A percentile compares a stretch with the other conserved stretches of the same genome.
Evolutionary conservation across 169 alveolate genomes (phyloP).

Genomic region (Eimeria acervulina): DNA sequence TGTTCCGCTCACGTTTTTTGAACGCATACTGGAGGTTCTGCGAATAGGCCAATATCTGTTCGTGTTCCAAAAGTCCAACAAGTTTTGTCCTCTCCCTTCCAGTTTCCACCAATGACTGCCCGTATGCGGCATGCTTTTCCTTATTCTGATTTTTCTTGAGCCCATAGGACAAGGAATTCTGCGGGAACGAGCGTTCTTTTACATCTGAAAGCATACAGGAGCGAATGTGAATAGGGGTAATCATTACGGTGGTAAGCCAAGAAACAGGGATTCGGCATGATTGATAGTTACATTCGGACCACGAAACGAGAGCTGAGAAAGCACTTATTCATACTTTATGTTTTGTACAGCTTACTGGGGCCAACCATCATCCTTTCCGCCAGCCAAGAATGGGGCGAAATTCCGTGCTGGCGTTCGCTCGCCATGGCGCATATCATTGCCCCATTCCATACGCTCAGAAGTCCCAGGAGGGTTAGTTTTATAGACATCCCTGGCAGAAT

Average conservation of each 20-base stretch:
- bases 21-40: conserved; percentile 63
- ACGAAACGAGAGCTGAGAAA: not conserved
- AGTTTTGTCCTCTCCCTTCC: conserved; percentile 17
- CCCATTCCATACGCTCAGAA: not conserved
- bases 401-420: conserved; percentile 9
- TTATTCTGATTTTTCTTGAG: not conserved
- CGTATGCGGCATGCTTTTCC: not conserved
- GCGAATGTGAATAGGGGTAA: not conserved
- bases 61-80: conserved; percentile 60
- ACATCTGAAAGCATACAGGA: not conserved
- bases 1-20: conserved; percentile 21
- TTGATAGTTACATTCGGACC: not conserved
- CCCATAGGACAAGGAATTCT: not conserved
- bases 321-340: not conserved
- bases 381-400: conserved; percentile 33
- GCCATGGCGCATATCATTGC: not conserved
- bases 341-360: not conserved
- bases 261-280: not conserved
- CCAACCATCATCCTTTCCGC: not conserved
- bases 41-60: conserved; percentile 44
- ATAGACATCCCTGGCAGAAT: not conserved
- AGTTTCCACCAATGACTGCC: conserved; percentile 26
- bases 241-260: not conserved
- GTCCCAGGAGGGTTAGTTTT: not conserved
- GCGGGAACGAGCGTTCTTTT: not conserved